phyloP scores from a whole-genome alignment of 306 rosid species.

The Potentilla sterilis region DNA sequence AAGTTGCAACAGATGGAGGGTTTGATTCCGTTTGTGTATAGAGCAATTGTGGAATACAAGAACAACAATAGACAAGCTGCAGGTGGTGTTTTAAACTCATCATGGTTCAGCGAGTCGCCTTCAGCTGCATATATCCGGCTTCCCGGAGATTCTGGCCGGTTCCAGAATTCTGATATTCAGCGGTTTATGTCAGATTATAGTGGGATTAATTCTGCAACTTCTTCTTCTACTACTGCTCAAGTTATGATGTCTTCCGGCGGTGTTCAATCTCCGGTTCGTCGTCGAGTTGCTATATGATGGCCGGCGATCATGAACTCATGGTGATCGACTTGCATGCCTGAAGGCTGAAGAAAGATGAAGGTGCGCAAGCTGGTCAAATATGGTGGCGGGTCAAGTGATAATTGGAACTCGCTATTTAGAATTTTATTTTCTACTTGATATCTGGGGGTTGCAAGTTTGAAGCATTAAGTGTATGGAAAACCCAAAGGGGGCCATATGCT shows the following conservation, averaged over 20 bases:
- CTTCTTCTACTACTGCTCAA: constrained; percentile 47
- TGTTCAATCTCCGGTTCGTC: constrained; percentile 60
- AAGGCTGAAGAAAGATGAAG: constrained; percentile 38
- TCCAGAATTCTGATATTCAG: constrained; percentile 34
- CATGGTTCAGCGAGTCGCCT: constrained; percentile 72
- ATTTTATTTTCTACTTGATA: neutral
- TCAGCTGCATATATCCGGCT: constrained; percentile 38
- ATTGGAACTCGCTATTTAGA: neutral
- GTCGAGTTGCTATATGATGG: constrained; percentile 43
- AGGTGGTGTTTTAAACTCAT: constrained; percentile 39
- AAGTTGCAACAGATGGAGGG: constrained; percentile 61
- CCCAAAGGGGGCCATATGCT: constrained; percentile 38
- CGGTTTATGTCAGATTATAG: constrained; percentile 30
- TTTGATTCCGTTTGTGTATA: constrained; percentile 82
- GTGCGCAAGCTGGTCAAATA: constrained; percentile 19
- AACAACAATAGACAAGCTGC: constrained; percentile 37
- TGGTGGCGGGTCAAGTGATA: neutral
- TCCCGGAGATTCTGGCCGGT: constrained; percentile 39
- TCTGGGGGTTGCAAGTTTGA: constrained; percentile 22
- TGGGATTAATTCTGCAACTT: constrained; percentile 26
- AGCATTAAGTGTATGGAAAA: constrained; percentile 34
- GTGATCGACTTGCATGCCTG: constrained; percentile 12
- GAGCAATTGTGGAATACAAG: constrained; percentile 69
- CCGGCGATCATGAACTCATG: neutral
- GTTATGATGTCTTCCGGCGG: constrained; percentile 44